Evolutionary conservation across 352 stramenopile species (phyloP), one percentile per base, ranked within the genome.

Genomic region (Globisporangium cylindrosporum): DNA sequence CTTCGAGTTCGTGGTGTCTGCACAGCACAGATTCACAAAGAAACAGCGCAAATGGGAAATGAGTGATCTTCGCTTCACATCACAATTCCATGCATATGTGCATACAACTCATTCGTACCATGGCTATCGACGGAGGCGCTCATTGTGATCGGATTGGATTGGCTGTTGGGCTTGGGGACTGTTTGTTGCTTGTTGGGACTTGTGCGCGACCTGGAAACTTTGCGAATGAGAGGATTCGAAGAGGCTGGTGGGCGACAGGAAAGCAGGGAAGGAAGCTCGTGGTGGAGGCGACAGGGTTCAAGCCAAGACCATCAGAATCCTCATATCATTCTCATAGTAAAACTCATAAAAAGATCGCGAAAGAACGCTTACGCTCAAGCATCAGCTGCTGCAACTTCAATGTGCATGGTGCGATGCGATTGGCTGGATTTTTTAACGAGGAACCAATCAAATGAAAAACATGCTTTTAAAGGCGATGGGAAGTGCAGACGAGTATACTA

Each of bases 81-180:
- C 4, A 36, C 32, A 6, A 1, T 8, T 41, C 32, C 15, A 5
- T 0, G 27, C 18, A n/a, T 29, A 34, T 0, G 27, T 29, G 27
- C 27, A 1, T 7, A 7, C 27, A 25, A 12, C 24, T 49, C 10
- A 18, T 22, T 27, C 75, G 53, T 62, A 87, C 79, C 75, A 10
- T 60, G 43, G 5, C 43, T 55, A 51, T 86, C 75, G 56, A 83
- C 68, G n/a, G 79, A 77, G 32, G 73, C 72, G 57, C 49, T 72
- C 73, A 79, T 82, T 32, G 15, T 59, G 36, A 3, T 29, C 14
- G 3, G 1, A 10, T 0, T 46, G 63, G 15, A 8, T 20, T 43
- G 18, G 29, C 9, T 24, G 25, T 6, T 58, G 41, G 41, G 14
- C 14, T 48, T 48, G 4, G 5, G 8, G 54, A 15, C 8, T 46